Evolutionary conservation across 1,139 yeast species (phyloP).

Genomic region (Yamadazyma kanchanaburiensis): DNA sequence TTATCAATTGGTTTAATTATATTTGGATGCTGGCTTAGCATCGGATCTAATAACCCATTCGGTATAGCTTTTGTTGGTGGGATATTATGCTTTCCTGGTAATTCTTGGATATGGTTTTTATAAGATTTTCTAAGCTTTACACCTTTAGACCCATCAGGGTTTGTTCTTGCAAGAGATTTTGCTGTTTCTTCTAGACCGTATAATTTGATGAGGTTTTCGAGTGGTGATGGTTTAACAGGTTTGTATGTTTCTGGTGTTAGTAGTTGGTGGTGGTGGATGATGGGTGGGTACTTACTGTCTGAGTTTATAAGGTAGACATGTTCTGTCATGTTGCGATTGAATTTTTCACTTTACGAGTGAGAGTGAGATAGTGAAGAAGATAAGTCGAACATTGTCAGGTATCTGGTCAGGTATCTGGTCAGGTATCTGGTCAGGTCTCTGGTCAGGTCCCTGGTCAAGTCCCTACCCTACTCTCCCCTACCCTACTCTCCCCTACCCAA

Average conservation of each 20-base stretch:
- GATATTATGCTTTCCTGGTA: slow-evolving; percentile 76
- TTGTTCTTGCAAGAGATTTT: slow-evolving; percentile 79
- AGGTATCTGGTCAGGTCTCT: no score
- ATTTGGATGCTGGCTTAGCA: slow-evolving; percentile 35
- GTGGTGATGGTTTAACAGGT: slow-evolving; percentile 56
- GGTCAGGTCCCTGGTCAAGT: no score
- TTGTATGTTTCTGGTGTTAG: slow-evolving; percentile 13
- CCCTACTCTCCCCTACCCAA: no score
- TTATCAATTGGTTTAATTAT: slow-evolving; percentile 50
- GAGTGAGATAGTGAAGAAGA: no score
- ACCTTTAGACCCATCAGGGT: slow-evolving; percentile 85
- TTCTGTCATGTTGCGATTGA: no score
- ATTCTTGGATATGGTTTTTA: slow-evolving; percentile 83
- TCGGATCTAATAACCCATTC: slow-evolving; percentile 50
- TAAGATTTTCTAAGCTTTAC: slow-evolving; percentile 90
- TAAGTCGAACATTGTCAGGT: no score
- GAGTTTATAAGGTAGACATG: slow-evolving; percentile 11
- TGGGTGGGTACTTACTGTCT: slow-evolving; percentile 11
- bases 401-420: no score
- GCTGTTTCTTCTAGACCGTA: slow-evolving; percentile 72
- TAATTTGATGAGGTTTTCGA: slow-evolving; percentile 63
- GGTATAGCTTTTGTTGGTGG: slow-evolving; percentile 57
- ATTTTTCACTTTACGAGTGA: no score
- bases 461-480: no score
- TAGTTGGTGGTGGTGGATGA: no score